phyloP scores from a whole-genome alignment of 2,329 filamentous ascomycete species.

The Aplosporella prunicola region DNA sequence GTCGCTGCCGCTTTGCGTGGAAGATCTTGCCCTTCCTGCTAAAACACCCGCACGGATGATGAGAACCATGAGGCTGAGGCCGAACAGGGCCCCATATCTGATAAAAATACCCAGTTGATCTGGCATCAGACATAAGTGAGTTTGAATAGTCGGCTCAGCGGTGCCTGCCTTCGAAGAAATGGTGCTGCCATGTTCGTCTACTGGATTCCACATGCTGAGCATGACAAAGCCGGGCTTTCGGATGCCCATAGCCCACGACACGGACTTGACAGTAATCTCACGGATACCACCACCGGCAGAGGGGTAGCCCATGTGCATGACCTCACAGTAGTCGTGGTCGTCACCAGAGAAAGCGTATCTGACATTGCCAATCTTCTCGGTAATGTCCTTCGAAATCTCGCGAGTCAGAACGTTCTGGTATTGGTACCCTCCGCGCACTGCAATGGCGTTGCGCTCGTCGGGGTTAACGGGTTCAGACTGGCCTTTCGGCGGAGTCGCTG shows the following conservation, averaged over 20 bases:
- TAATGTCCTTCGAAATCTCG: constrained; percentile 63
- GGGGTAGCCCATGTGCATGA: constrained; percentile 61
- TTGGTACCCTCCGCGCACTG: constrained; percentile 73
- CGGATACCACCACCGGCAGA: constrained; percentile 47
- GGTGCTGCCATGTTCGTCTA: constrained; percentile 46
- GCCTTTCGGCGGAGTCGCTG: constrained; percentile 51
- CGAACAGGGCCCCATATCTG: constrained; percentile 59
- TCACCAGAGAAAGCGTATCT: constrained; percentile 87
- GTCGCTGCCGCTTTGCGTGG: background rate
- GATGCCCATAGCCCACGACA: constrained; percentile 95
- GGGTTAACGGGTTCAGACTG: constrained; percentile 43
- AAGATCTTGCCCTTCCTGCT: constrained; percentile 1
- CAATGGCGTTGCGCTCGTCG: constrained; percentile 70
- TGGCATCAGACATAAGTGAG: constrained; percentile 81
- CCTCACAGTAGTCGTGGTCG: constrained; percentile 95
- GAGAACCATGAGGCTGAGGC: constrained; percentile 41
- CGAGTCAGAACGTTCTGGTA: constrained; percentile 90
- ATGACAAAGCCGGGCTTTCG: constrained; percentile 78
- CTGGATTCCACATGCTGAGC: constrained; percentile 84
- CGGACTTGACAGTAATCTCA: constrained; percentile 92
- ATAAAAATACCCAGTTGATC: constrained; percentile 80
- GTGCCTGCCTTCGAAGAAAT: constrained; percentile 27
- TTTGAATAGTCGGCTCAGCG: constrained; percentile 58
- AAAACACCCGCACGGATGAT: constrained; percentile 32
- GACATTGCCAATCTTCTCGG: constrained; percentile 72